phyloP scores from a whole-genome alignment of 139 green algal species.

The Chlorella vulgaris region DNA sequence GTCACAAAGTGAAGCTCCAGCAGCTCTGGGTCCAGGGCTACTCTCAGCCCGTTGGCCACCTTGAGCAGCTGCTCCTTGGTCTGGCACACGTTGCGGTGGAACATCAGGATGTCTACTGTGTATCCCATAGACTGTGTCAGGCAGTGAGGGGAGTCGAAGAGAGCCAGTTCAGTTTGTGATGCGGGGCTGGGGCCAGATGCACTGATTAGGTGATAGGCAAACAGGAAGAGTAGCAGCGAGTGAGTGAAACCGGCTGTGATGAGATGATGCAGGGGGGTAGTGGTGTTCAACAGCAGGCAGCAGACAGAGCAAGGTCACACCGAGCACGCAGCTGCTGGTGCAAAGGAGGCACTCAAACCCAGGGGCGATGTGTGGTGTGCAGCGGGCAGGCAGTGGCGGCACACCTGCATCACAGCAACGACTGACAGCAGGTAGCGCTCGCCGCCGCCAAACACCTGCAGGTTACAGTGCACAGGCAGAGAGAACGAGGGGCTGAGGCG shows the following conservation, averaged over 20 bases:
- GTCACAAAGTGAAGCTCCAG: not conserved
- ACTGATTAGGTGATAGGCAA: not conserved
- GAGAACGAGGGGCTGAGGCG: not conserved
- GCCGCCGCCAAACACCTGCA: conserved; percentile 36
- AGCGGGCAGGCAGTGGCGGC: too few species aligned
- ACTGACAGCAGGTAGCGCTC: conserved; percentile 35
- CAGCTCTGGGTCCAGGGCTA: not conserved
- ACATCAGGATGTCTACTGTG: conserved; percentile 21
- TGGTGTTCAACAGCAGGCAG: not conserved
- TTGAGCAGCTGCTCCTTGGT: conserved; percentile 18
- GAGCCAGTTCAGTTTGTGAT: too few species aligned
- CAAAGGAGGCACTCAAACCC: not conserved
- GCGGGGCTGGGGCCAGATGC: too few species aligned
- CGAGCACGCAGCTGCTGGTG: not conserved
- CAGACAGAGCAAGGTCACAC: not conserved
- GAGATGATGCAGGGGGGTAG: not conserved
- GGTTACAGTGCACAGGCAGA: not conserved
- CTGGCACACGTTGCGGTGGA: conserved; percentile 13
- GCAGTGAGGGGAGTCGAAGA: not conserved
- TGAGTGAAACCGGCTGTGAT: too few species aligned
- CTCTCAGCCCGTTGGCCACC: conserved; percentile 12
- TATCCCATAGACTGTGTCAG: conserved; percentile 9
- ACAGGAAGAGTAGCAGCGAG: not conserved
- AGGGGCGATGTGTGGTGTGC: too few species aligned
- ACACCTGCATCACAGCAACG: conserved; percentile 23